Conservation (phyloP, 345 rosid species). For the Gossypium thurberi region DNA sequence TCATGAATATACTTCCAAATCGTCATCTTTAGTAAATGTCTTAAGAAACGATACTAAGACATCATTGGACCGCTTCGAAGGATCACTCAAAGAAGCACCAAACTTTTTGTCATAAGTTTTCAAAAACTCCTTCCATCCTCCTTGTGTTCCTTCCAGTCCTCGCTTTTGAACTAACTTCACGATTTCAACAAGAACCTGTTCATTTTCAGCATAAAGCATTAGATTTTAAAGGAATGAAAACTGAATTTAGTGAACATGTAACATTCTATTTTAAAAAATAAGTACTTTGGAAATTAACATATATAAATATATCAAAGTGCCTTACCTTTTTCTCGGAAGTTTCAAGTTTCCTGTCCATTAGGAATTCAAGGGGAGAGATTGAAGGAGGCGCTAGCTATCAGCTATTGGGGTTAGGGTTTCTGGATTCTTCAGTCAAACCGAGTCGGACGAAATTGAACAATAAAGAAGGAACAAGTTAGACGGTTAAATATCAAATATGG, state of each 20-base stretch:
- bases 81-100: slow-evolving; percentile 67
- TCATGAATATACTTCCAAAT: slow-evolving; percentile 36
- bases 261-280: background rate
- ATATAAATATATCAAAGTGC: too few species aligned
- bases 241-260: background rate
- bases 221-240: background rate
- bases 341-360: background rate
- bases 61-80: slow-evolving; percentile 53
- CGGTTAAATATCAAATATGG: background rate
- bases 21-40: slow-evolving; percentile 39
- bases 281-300: background rate
- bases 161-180: slow-evolving; percentile 62
- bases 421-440: background rate
- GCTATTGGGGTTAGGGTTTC: background rate
- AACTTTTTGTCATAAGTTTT: slow-evolving; percentile 38
- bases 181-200: slow-evolving; percentile 56
- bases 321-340: background rate
- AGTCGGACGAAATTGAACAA: background rate
- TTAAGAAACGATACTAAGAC: slow-evolving; percentile 51
- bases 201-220: background rate
- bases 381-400: background rate
- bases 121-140: slow-evolving; percentile 75
- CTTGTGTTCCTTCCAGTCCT: slow-evolving; percentile 41
- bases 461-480: background rate
- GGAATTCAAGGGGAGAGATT: background rate